phyloP scores from a whole-genome alignment of 805 yeast species.

The Metschnikowia gruessii region DNA sequence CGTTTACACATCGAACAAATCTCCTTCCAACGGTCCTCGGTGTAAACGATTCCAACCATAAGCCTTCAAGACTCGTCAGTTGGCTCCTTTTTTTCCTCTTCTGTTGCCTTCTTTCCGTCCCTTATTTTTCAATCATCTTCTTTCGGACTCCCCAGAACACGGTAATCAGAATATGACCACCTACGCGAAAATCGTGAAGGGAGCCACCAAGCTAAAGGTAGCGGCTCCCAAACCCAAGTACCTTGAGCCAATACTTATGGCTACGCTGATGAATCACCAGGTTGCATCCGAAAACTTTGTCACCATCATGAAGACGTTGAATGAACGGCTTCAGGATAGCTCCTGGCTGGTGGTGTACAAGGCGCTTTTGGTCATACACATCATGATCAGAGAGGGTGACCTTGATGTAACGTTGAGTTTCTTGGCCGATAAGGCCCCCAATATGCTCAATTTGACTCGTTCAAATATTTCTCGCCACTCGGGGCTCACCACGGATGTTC shows the following conservation, averaged over 20 bases:
- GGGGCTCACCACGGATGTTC: constrained; percentile 46
- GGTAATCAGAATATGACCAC: constrained; percentile 16
- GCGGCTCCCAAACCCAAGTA: constrained; percentile 99
- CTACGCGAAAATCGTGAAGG: constrained; percentile 71
- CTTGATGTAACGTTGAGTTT: constrained; percentile 67
- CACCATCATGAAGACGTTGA: constrained; percentile 65
- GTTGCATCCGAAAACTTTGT: constrained; percentile 51
- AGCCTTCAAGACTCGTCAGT: too few relatives aligned
- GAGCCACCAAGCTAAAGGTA: constrained; percentile 52
- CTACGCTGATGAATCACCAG: constrained; percentile 52
- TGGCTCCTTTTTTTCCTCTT: background rate
- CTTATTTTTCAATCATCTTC: background rate
- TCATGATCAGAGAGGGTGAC: constrained; percentile 91
- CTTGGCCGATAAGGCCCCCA: constrained; percentile 45
- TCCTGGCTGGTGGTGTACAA: constrained; percentile 94
- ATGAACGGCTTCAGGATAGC: constrained; percentile 62
- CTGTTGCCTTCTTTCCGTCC: background rate
- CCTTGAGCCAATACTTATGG: constrained; percentile 84
- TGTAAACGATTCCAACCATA: background rate
- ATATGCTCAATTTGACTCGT: constrained; percentile 46
- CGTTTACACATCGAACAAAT: background rate
- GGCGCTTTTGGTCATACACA: constrained; percentile 77
- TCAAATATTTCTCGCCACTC: constrained; percentile 39
- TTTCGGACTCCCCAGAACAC: background rate
- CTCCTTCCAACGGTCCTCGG: background rate